phyloP scores from a whole-genome alignment of 2,329 filamentous ascomycete species.

The Alternaria dauci region DNA sequence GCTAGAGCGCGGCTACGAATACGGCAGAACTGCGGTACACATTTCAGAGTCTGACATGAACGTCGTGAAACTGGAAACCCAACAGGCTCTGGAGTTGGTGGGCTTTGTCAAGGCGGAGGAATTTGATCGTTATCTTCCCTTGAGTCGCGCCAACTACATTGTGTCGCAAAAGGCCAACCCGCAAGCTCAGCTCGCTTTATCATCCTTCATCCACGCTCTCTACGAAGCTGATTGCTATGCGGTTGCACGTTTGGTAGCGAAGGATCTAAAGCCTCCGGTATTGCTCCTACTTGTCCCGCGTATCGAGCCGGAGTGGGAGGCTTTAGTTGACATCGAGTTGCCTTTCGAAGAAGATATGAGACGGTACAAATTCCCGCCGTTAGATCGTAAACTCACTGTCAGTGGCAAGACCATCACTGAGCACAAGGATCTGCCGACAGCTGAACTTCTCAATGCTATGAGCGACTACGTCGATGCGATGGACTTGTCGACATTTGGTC shows the following conservation, averaged over 20 bases:
- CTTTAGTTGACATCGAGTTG: constrained; percentile 86
- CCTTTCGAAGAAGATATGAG: constrained; percentile 94
- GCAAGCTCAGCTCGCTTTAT: constrained; percentile 84
- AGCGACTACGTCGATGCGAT: constrained; percentile 90
- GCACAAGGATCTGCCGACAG: constrained; percentile 82
- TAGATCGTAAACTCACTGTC: constrained; percentile 88
- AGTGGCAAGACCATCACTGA: constrained; percentile 80
- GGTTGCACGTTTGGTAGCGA: constrained; percentile 82
- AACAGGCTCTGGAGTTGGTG: constrained; percentile 78
- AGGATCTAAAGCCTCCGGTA: constrained; percentile 80
- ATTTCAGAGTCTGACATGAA: constrained; percentile 88
- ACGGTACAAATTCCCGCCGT: constrained; percentile 87
- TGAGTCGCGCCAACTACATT: constrained; percentile 82
- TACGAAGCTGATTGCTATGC: constrained; percentile 86
- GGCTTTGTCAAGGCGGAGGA: constrained; percentile 81
- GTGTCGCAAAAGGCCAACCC: constrained; percentile 79
- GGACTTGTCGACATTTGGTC: constrained; percentile 78
- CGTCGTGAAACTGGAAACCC: constrained; percentile 85
- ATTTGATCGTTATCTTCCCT: constrained; percentile 85
- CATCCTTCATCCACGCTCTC: constrained; percentile 87
- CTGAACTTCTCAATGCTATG: constrained; percentile 82
- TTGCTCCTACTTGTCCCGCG: constrained; percentile 81
- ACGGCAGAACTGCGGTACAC: constrained; percentile 88
- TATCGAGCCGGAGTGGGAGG: constrained; percentile 81
- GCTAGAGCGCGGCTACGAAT: constrained; percentile 92